These are phyloP conservation scores for Nematodospora valgi DNA, from an alignment of 805 yeast species.

Conservation along the genomic window DNA sequence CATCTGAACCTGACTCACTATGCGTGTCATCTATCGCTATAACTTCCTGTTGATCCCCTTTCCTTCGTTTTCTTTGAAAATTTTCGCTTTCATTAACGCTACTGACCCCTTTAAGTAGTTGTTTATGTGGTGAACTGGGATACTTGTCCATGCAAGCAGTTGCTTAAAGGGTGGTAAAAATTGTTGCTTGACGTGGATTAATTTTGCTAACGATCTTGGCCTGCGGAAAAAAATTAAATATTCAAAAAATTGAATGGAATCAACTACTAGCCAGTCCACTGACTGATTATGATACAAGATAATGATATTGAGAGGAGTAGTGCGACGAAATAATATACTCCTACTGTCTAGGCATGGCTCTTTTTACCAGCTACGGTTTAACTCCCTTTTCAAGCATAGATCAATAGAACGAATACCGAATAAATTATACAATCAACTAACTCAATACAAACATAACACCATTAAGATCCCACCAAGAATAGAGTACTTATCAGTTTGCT, in stretches of 20 bases:
- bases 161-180: too few species aligned
- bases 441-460: not conserved
- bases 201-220: too few species aligned
- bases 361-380: too few species aligned
- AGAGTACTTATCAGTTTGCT: slow-evolving; percentile 3
- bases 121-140: slow-evolving; percentile 7
- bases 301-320: slow-evolving; percentile 1
- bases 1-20: slow-evolving; percentile 6
- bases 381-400: slow-evolving; percentile 7
- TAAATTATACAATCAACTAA: slow-evolving; percentile 5
- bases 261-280: too few species aligned
- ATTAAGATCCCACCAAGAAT: slow-evolving; percentile 8
- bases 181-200: too few species aligned
- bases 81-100: not conserved
- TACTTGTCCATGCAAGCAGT: slow-evolving; percentile 5
- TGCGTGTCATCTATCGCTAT: not conserved
- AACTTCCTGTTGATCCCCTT: not conserved
- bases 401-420: slow-evolving; percentile 8
- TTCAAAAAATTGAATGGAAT: too few species aligned
- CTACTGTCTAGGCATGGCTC: too few species aligned
- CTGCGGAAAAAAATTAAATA: not conserved
- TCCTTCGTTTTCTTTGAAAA: slow-evolving; percentile 7
- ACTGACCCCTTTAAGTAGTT: slow-evolving; percentile 5
- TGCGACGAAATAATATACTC: too few species aligned
- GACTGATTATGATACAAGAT: slow-evolving; percentile 3